These are phyloP conservation scores for Aureobasidium sp. DNA, from an alignment of 2,329 filamentous ascomycete genomes.

Conservation along the genomic window DNA sequence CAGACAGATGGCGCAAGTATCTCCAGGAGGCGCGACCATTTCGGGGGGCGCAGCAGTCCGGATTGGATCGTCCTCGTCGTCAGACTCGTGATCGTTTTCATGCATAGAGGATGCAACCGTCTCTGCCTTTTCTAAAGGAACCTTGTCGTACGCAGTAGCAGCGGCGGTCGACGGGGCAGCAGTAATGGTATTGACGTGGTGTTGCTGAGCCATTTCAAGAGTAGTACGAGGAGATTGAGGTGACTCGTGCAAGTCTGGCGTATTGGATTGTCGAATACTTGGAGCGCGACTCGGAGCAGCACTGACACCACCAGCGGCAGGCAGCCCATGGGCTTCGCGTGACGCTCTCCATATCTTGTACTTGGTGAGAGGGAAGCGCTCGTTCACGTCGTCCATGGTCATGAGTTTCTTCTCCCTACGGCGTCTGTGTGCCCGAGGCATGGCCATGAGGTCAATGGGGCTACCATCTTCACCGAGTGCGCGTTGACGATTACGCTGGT, in stretches of 20 bases:
- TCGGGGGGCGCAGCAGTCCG: constrained; percentile 76
- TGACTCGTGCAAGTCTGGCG: constrained; percentile 22
- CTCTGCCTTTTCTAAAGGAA: constrained; percentile 27
- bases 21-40: constrained; percentile 71
- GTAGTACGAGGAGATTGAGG: constrained; percentile 26
- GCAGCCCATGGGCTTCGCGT: constrained; percentile 74
- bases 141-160: constrained; percentile 25
- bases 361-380: constrained; percentile 89
- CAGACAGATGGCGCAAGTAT: constrained; percentile 94
- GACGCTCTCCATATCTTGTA: constrained; percentile 92
- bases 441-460: constrained; percentile 76
- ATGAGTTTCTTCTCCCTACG: constrained; percentile 96
- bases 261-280: constrained; percentile 63
- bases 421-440: constrained; percentile 78
- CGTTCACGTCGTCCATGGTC: constrained; percentile 98
- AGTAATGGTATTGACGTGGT: constrained; percentile 40
- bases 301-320: constrained; percentile 76
- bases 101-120: constrained; percentile 26
- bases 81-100: constrained; percentile 29
- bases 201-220: constrained; percentile 35
- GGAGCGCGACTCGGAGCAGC: constrained; percentile 64
- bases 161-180: constrained; percentile 17
- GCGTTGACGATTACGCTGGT: constrained; percentile 80
- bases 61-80: constrained; percentile 73
- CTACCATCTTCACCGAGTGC: constrained; percentile 70